Base-by-base conservation (phyloP, 257 asterid genomes). In the Asclepias syriaca region DNA sequence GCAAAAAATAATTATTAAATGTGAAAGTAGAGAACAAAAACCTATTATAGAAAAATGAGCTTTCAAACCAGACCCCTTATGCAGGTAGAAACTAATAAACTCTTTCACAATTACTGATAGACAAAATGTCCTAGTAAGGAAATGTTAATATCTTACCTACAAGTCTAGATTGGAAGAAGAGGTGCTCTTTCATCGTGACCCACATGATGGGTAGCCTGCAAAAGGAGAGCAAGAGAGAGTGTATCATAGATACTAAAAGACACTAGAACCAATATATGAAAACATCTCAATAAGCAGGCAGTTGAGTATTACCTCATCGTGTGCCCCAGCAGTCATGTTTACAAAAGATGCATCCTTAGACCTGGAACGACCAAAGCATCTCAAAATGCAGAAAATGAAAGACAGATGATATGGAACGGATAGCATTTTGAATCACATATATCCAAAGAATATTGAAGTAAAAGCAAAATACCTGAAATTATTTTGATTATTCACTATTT, bases 261-360 rank as follows among this genome's bases (percentile, higher is more conserved):
- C 27, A 61, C 71, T 61, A 21, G 21, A 61, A 18, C 56, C 39
- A 39, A 14, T 13, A 8, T 54, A 6, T 69, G 19, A 56, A 24
- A 22, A 34, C 16, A 37, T 6, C 6, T 18, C 5, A 69, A 66
- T 55, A 75, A 78, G 79, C 43, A 68, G 43, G 43, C 4, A 67
- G 72, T 40, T 21, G 34, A 59, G 55, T 68, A 72, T 72, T 83
- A 91, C 99, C 81, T 95, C 98, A 55, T 92, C 96, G 73, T 87
- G 84, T 45, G 98, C 97, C 55, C 96, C 98, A 34, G 99, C 96
- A 21, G 96, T 84, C 86, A 95, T 88, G 70, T 92, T 81, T 74
- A 95, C 77, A 80, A 95, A 87, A 75, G 96, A 85, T 51, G 83
- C 60, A 69, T 92, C 99, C 87, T 78, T 86, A 1, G 87, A 83